Evolutionary conservation across 2,329 filamentous ascomycete genomes (phyloP).

Genomic region (Verticillium nonalfalfae): DNA sequence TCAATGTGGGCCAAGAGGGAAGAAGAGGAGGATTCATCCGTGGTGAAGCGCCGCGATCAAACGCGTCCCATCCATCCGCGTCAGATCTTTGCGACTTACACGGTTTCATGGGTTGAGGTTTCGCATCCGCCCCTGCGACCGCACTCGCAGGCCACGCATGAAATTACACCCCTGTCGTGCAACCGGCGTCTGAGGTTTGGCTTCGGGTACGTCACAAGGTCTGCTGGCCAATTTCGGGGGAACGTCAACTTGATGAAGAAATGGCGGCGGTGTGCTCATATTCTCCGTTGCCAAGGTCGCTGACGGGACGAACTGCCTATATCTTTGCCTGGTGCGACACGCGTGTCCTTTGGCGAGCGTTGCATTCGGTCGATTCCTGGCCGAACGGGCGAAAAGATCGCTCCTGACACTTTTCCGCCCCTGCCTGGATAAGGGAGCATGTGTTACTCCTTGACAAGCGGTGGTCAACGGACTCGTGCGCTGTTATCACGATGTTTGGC

Average conservation of each 20-base stretch:
- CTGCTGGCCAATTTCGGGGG: neutral
- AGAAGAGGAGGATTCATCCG: neutral
- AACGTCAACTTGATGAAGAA: neutral
- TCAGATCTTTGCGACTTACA: constrained; percentile 21
- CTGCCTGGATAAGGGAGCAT: too few relatives aligned
- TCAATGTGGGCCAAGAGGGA: too few relatives aligned
- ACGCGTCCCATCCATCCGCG: constrained; percentile 15
- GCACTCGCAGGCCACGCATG: neutral
- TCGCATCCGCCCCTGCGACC: neutral
- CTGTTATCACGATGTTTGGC: too few relatives aligned
- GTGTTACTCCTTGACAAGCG: too few relatives aligned
- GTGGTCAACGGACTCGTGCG: too few relatives aligned
- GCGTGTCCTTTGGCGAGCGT: neutral
- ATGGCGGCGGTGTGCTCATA: neutral
- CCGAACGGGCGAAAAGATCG: neutral
- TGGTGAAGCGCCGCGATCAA: constrained; percentile 20
- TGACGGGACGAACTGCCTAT: neutral
- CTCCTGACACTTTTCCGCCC: neutral
- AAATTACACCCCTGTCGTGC: neutral
- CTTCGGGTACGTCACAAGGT: neutral
- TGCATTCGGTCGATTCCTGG: neutral
- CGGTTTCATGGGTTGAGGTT: constrained; percentile 18
- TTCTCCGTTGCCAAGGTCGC: neutral
- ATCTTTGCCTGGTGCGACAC: neutral
- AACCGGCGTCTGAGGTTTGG: constrained; percentile 7